Evolutionary conservation across 2,329 filamentous ascomycete genomes (phyloP).

Genomic region (Cordyceps militaris): DNA sequence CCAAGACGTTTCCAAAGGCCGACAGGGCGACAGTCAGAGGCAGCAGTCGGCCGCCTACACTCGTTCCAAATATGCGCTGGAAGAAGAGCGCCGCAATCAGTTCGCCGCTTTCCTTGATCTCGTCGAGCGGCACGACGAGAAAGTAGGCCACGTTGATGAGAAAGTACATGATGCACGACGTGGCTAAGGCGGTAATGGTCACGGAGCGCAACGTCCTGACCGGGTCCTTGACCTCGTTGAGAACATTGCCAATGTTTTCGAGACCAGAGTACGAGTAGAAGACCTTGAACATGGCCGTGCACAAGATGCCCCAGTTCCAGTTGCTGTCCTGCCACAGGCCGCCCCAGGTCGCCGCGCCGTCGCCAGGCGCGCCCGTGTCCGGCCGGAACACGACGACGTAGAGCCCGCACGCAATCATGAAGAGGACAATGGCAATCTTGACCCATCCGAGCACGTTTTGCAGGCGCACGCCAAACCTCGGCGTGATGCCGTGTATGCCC

Average conservation of each 20-base stretch:
- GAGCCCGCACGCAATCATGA: conserved; percentile 55
- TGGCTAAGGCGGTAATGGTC: conserved; percentile 51
- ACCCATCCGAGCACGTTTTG: conserved; percentile 58
- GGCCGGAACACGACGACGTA: conserved; percentile 48
- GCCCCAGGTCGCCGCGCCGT: conserved; percentile 34
- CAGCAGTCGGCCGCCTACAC: conserved; percentile 49
- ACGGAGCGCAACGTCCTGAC: conserved; percentile 58
- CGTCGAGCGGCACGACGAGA: conserved; percentile 57
- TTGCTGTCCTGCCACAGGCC: conserved; percentile 56
- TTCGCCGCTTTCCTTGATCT: conserved; percentile 60
- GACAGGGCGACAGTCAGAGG: conserved; percentile 60
- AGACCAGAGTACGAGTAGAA: conserved; percentile 63
- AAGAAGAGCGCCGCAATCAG: conserved; percentile 64
- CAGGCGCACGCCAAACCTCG: conserved; percentile 48
- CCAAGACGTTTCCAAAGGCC: conserved; percentile 65
- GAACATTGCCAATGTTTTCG: conserved; percentile 61
- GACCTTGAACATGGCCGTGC: conserved; percentile 60
- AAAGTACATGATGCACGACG: conserved; percentile 58
- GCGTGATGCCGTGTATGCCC: conserved; percentile 51
- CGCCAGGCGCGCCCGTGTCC: conserved; percentile 11
- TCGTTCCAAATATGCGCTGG: conserved; percentile 52
- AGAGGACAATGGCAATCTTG: conserved; percentile 52
- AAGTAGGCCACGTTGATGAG: conserved; percentile 58
- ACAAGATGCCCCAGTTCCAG: conserved; percentile 62
- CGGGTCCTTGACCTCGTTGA: conserved; percentile 65